A percentile compares a stretch with the other conserved stretches of the same genome.
Conservation (phyloP, 2,329 filamentous ascomycete genomes). For the Cladophialophora psammophila region DNA sequence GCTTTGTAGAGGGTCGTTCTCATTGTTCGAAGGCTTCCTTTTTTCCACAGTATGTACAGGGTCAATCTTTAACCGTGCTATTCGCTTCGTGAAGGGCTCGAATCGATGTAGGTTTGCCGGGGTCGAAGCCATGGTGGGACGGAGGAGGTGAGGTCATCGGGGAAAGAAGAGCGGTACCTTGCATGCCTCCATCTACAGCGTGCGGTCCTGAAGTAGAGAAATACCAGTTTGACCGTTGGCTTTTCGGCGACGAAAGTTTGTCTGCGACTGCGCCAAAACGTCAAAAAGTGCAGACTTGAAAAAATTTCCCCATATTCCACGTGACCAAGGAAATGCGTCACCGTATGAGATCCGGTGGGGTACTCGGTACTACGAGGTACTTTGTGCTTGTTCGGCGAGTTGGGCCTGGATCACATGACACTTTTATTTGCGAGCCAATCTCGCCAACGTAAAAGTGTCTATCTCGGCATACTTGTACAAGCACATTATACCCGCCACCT, state of each 20-base stretch:
- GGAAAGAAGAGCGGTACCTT: too few relatives aligned
- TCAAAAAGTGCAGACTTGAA: background rate
- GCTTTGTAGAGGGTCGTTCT: conserved; percentile 74
- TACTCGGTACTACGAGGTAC: background rate
- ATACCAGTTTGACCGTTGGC: background rate
- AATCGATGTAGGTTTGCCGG: conserved; percentile 87
- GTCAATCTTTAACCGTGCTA: conserved; percentile 91
- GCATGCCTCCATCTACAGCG: too few relatives aligned
- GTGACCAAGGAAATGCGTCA: background rate
- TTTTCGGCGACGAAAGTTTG: background rate
- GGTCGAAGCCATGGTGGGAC: conserved; percentile 52
- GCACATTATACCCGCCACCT: too few relatives aligned
- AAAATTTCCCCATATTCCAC: conserved; percentile 11
- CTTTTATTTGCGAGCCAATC: too few relatives aligned
- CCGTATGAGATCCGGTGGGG: background rate
- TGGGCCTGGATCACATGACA: too few relatives aligned
- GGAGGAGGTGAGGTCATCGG: too few relatives aligned
- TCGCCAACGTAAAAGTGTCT: too few relatives aligned
- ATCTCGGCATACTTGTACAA: too few relatives aligned
- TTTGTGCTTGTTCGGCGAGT: too few relatives aligned
- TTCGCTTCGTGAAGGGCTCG: conserved; percentile 88
- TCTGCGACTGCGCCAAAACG: background rate
- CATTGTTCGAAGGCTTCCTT: conserved; percentile 73
- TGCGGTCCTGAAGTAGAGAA: too few relatives aligned
- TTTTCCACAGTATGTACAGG: conserved; percentile 85